Evolutionary conservation across 192 early-diverging fungal species (phyloP).

Genomic region (Coemansia sp.): DNA sequence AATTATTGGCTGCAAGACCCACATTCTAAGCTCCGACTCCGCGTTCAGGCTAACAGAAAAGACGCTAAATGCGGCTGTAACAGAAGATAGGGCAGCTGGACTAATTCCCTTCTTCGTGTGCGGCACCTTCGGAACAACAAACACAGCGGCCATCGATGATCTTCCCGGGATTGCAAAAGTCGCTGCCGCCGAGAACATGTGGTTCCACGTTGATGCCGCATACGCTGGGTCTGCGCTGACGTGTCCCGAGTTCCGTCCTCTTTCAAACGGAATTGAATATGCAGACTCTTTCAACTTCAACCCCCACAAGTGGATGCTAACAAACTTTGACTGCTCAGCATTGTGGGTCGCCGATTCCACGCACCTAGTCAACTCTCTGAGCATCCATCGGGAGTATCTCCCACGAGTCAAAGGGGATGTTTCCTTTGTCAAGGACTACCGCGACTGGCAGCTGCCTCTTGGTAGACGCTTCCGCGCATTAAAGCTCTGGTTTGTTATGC

Average conservation of each 20-base stretch:
- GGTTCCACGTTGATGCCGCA: constrained; percentile 69
- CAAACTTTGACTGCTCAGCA: constrained; percentile 67
- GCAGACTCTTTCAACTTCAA: constrained; percentile 66
- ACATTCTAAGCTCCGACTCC: constrained; percentile 42
- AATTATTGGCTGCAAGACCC: constrained; percentile 50
- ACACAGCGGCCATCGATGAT: constrained; percentile 59
- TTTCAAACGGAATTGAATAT: constrained; percentile 51
- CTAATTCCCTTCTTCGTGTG: constrained; percentile 66
- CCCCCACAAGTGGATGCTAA: constrained; percentile 66
- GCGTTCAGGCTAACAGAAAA: constrained; percentile 41
- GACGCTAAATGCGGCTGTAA: constrained; percentile 52
- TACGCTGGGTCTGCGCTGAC: constrained; percentile 61
- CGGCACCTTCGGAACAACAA: constrained; percentile 67
- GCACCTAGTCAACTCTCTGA: constrained; percentile 55
- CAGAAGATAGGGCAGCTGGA: constrained; percentile 52
- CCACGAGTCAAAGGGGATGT: constrained; percentile 40
- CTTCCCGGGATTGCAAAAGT: constrained; percentile 57
- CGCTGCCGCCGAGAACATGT: constrained; percentile 46
- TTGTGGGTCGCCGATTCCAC: constrained; percentile 58
- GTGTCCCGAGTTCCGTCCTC: constrained; percentile 60
- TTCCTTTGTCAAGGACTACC: constrained; percentile 55
- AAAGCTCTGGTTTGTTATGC: constrained; percentile 68
- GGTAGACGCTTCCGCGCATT: constrained; percentile 63
- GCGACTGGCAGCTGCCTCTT: constrained; percentile 61
- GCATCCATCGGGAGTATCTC: constrained; percentile 57